Base-by-base conservation (phyloP, 2,329 filamentous ascomycete species). In the Furcasterigmium sp. region DNA sequence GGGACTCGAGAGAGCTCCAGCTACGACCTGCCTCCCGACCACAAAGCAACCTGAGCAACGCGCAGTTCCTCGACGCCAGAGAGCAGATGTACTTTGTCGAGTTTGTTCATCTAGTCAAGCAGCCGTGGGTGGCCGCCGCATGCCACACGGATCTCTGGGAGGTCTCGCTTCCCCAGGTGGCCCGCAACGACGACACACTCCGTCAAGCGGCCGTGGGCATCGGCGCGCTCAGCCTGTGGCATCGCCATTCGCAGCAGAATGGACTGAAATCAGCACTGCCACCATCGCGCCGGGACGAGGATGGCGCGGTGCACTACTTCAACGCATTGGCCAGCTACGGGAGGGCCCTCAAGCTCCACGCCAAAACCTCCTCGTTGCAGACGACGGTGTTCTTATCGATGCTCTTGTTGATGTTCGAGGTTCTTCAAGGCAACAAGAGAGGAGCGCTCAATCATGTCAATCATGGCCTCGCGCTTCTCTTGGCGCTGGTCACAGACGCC, bases 311-410 rank as follows among this genome's bases (percentile, higher is more conserved):
- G 23, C 56, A 60, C 42, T 65, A 67, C 48, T 51, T 56, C 25
- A 51, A 57, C 2, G 64, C 64, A 0, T 46, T 68, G 5, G 50
- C 53, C 3, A 58, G 64, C 40, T 65, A 67, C 39, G 61, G 64
- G 17, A 48, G 53, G 4, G 56, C 63, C 1, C 45, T 68, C 8
- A 62, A 55, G 36, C 39, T 60, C 9, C 53, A 58, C n/a, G 56
- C 50, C 14, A 46, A 56, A 6, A 49, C 51, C 0, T 37, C 47
- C 21, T 59, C 59, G 2, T 23, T 60, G 5, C 59, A 55, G 4
- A 56, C 59, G 17, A 50, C 60, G 0, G 39, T 63, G 0, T 59
- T 64, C 8, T 42, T 65, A 1, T 63, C 62, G 0, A 39, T 64
- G 0, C 32, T 65, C 3, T 46, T 58, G 2, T 37, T 65, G 0